Base-by-base conservation (phyloP, 768 basidiomycete species). In the Boletus fagicola region DNA sequence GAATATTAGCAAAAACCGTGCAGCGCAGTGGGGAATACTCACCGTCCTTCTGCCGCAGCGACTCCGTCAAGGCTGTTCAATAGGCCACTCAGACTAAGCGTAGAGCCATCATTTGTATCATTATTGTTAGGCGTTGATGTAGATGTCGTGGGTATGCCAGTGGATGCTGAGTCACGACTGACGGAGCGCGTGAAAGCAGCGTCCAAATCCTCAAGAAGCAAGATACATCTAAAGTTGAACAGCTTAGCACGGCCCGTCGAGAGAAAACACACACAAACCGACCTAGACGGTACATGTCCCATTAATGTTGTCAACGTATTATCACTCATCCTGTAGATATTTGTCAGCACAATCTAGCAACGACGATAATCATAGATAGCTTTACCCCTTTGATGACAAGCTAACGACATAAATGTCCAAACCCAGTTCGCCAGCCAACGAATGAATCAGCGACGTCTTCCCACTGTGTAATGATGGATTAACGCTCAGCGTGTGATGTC, bases 341-440 rank as follows among this genome's bases (percentile, higher is more conserved):
- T 33, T 49, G 51, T 60, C 54, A 61, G 63, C 54, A 57, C 24
- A 28, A 35, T 10, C 54, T 47, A 18, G 40, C 45, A 33, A 62
- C 35, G 44, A 28, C 11, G 16, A 40, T 53, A 40, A 22, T 51
- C 50, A 59, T 44, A 49, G 49, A 51, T 39, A 63, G 22, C 56
- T 80, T 64, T 75, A 88, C 91, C 91, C 91, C 72, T 94, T 93
- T 35, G 90, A 85, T 46, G 91, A 93, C 53, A 94, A 76, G 45
- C 88, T 90, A 63, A 95, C 87, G 51, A 94, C 92, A 68, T 94
- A 95, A 61, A 97, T 94, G 74, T 95, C 92, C 26, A 97, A 80
- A 9, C 86, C 84, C 35, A 97, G 78, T 69, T 93, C 91, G 54
- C 90, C 90, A 50, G 90, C 90, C 62, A 92, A 74, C 7, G 90